Percentiles rank a stretch among this genome's conserved stretches.
Evolutionary conservation across 805 yeast species (phyloP).

Genomic region (Starmerella stigmatis): DNA sequence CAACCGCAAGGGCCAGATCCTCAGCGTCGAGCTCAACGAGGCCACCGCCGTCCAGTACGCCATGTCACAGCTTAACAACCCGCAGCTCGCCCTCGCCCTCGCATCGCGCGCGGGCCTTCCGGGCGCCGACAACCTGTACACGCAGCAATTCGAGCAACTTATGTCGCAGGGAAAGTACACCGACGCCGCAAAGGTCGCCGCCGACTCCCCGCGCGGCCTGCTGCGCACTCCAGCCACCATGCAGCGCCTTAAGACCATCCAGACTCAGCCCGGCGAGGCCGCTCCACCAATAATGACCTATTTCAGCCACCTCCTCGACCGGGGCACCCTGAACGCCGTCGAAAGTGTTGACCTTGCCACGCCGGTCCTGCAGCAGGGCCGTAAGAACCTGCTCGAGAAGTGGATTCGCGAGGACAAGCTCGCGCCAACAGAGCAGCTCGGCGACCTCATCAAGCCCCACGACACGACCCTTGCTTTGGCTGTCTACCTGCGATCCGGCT

Average conservation of each 20-base stretch:
- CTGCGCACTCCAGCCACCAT: constrained; percentile 91
- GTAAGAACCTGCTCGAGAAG: constrained; percentile 86
- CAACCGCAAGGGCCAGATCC: constrained; percentile 90
- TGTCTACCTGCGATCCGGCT: constrained; percentile 67
- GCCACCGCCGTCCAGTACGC: constrained; percentile 83
- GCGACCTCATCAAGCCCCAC: constrained; percentile 85
- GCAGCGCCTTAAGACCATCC: constrained; percentile 78
- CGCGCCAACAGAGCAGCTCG: constrained; percentile 91
- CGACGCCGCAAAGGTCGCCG: constrained; percentile 94
- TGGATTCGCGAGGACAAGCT: constrained; percentile 94
- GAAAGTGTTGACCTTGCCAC: constrained; percentile 92
- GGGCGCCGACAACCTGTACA: constrained; percentile 88
- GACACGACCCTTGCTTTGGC: constrained; percentile 82
- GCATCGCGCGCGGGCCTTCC: constrained; percentile 95
- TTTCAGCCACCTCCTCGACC: constrained; percentile 80
- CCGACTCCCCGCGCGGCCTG: constrained; percentile 68
- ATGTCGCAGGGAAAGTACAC: constrained; percentile 77
- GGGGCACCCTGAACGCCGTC: constrained; percentile 81
- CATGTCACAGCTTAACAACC: constrained; percentile 73
- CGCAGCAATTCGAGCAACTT: constrained; percentile 81
- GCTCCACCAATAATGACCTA: constrained; percentile 82
- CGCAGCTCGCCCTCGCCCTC: constrained; percentile 71
- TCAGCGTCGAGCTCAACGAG: constrained; percentile 80
- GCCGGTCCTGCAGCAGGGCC: constrained; percentile 91
- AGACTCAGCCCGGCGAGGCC: constrained; percentile 86